A percentile compares a stretch with the other conserved stretches of the same genome.
phyloP scores from a whole-genome alignment of 257 asterid species.

The Ilex aquifolium region DNA sequence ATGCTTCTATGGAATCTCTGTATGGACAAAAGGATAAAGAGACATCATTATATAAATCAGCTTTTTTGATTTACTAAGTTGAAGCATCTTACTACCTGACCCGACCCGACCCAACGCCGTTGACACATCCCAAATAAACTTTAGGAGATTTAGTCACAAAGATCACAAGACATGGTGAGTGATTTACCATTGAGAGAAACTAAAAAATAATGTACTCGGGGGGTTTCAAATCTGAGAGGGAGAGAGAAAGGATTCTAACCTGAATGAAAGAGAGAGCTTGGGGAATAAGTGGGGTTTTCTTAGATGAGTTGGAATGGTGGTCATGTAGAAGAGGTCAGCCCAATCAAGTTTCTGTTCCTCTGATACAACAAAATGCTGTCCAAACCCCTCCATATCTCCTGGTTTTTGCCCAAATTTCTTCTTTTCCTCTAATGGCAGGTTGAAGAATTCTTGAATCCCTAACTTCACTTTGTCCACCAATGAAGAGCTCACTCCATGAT shows the following conservation, averaged over 20 bases:
- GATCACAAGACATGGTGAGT: too few relatives aligned
- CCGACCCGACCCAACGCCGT: too few relatives aligned
- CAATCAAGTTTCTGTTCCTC: constrained; percentile 47
- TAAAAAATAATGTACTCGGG: too few relatives aligned
- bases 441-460: constrained; percentile 53
- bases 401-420: constrained; percentile 19
- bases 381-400: constrained; percentile 66
- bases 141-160: too few relatives aligned
- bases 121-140: too few relatives aligned
- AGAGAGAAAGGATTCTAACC: not conserved
- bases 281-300: constrained; percentile 60
- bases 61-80: too few relatives aligned
- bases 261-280: constrained; percentile 41
- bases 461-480: constrained; percentile 41
- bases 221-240: too few relatives aligned
- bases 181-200: too few relatives aligned
- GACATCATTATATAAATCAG: too few relatives aligned
- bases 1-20: constrained; percentile 56
- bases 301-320: constrained; percentile 35
- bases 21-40: too few relatives aligned
- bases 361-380: constrained; percentile 19
- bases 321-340: constrained; percentile 59
- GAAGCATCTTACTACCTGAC: too few relatives aligned
- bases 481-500: constrained; percentile 52
- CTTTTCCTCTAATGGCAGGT: constrained; percentile 51